A percentile compares a stretch with the other conserved stretches of the same genome.
Conservation (phyloP, 768 basidiomycete genomes). For the Hygrophorus pudorinus region DNA sequence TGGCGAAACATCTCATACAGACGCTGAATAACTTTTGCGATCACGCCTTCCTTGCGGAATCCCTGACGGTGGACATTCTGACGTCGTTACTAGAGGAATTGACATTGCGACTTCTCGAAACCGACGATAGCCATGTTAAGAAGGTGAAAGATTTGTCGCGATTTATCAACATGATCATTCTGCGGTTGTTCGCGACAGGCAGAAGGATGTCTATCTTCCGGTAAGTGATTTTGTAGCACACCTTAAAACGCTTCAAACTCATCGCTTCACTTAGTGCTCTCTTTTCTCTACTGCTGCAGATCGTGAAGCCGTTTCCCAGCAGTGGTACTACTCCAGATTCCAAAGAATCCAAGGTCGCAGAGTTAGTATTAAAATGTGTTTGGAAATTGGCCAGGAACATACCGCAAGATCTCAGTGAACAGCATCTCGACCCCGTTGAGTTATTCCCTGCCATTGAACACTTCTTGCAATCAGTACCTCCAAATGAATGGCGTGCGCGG, state of each 20-base stretch:
- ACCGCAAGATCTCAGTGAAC: constrained; percentile 79
- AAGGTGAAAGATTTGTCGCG: constrained; percentile 89
- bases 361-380: constrained; percentile 90
- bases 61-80: constrained; percentile 74
- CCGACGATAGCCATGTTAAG: constrained; percentile 75
- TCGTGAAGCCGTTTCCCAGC: constrained; percentile 74
- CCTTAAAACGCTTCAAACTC: constrained; percentile 7
- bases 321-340: constrained; percentile 66
- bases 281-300: constrained; percentile 73
- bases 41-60: constrained; percentile 78
- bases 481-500: constrained; percentile 92
- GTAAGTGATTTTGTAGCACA: constrained; percentile 31
- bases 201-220: constrained; percentile 86
- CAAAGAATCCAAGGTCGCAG: constrained; percentile 81
- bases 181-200: constrained; percentile 86
- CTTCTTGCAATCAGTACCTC: constrained; percentile 87
- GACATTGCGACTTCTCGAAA: constrained; percentile 84
- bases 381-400: constrained; percentile 97
- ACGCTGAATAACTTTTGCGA: constrained; percentile 94
- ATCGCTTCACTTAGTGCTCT: constrained; percentile 43
- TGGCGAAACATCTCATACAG: constrained; percentile 96
- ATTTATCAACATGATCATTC: constrained; percentile 97
- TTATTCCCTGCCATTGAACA: constrained; percentile 89
- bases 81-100: constrained; percentile 86
- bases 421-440: constrained; percentile 75